A percentile compares a stretch with the other conserved stretches of the same genome.
These are phyloP conservation scores for Periconia sp. DNA, from an alignment of 2,329 filamentous ascomycete genomes.

Conservation along the genomic window DNA sequence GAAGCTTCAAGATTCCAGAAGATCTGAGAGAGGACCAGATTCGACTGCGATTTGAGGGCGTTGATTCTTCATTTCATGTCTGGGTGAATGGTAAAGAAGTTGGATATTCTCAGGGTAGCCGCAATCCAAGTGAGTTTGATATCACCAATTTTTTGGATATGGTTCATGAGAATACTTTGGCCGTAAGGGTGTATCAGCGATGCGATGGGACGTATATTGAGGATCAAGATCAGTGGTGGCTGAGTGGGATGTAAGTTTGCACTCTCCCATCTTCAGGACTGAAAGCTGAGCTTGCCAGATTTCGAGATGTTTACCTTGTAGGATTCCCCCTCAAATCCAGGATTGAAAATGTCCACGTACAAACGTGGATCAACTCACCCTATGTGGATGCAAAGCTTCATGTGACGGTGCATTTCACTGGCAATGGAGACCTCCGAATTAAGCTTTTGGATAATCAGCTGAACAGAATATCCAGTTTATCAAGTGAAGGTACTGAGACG, in stretches of 20 bases:
- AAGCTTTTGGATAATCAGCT: constrained; percentile 53
- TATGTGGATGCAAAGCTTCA: constrained; percentile 60
- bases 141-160: constrained; percentile 59
- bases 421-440: constrained; percentile 51
- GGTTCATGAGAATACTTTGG: constrained; percentile 60
- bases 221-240: constrained; percentile 73
- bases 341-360: constrained; percentile 66
- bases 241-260: constrained; percentile 57
- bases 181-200: constrained; percentile 73
- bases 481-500: background rate
- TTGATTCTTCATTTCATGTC: constrained; percentile 73
- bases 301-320: constrained; percentile 69
- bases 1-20: constrained; percentile 60
- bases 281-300: constrained; percentile 56
- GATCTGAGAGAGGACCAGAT: constrained; percentile 61
- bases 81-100: constrained; percentile 69
- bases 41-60: constrained; percentile 72
- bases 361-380: constrained; percentile 58
- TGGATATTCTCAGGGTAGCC: constrained; percentile 72
- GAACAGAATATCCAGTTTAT: too few relatives aligned
- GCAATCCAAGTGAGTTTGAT: constrained; percentile 75
- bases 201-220: constrained; percentile 74
- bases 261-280: background rate
- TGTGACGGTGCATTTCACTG: constrained; percentile 52
- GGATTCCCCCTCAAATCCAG: constrained; percentile 58